Percentiles rank a stretch among this genome's conserved stretches.
Evolutionary conservation across 192 early-diverging fungal species (phyloP).

Genomic region (Dissophora globulifera): DNA sequence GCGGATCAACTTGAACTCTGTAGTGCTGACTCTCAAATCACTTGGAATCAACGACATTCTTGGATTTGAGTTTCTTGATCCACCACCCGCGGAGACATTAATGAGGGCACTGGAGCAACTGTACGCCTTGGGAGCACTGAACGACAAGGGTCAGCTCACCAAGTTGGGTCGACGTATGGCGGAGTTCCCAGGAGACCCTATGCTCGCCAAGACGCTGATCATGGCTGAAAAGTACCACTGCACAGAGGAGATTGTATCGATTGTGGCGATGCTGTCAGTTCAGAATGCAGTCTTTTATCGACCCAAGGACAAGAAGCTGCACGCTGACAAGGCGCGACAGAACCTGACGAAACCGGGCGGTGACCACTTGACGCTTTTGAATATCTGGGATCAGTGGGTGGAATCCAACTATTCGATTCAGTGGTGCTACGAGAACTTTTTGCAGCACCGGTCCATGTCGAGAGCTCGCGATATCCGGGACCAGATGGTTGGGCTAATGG

Average conservation of each 20-base stretch:
- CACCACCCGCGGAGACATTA: slow-evolving; percentile 91
- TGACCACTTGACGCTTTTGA: slow-evolving; percentile 92
- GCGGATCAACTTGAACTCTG: slow-evolving; percentile 91
- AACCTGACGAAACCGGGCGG: slow-evolving; percentile 92
- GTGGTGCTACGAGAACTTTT: slow-evolving; percentile 99
- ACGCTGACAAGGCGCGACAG: slow-evolving; percentile 93
- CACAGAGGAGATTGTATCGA: slow-evolving; percentile 91
- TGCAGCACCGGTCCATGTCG: slow-evolving; percentile 91
- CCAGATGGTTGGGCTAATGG: slow-evolving; percentile 92
- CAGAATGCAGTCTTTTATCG: slow-evolving; percentile 83
- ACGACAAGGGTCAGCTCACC: slow-evolving; percentile 92
- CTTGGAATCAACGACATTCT: slow-evolving; percentile 97
- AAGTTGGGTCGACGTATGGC: slow-evolving; percentile 98
- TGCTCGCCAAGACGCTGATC: slow-evolving; percentile 92
- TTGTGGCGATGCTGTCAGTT: slow-evolving; percentile 94
- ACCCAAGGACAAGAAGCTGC: slow-evolving; percentile 91
- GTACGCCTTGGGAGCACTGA: slow-evolving; percentile 92
- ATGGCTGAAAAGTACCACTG: slow-evolving; percentile 93
- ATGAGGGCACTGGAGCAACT: slow-evolving; percentile 93
- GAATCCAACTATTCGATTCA: slow-evolving; percentile 90
- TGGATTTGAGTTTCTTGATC: slow-evolving; percentile 99
- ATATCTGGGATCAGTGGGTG: slow-evolving; percentile 93
- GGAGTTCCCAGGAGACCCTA: slow-evolving; percentile 97
- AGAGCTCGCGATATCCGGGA: slow-evolving; percentile 93
- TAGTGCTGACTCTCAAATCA: slow-evolving; percentile 89